Percentiles rank a stretch among this genome's conserved stretches.
phyloP scores from a whole-genome alignment of 495 filamentous ascomycete genomes.

The Jackrogersella multiformis region DNA sequence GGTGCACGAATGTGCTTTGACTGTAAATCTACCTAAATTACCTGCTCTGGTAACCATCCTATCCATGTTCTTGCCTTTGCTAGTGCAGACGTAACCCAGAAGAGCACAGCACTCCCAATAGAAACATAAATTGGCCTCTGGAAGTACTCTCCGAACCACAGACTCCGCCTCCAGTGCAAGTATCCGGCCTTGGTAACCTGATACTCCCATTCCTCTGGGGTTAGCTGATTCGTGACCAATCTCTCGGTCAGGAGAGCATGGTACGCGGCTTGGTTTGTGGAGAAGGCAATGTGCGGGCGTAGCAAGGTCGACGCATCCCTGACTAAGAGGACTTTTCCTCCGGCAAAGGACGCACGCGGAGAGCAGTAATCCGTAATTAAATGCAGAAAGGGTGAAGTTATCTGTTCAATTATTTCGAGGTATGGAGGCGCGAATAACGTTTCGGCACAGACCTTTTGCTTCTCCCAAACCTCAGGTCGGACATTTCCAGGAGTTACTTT shows the following conservation, averaged over 20 bases:
- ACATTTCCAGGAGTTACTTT: conserved; percentile 58
- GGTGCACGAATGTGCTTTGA: no score
- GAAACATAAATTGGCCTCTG: not conserved
- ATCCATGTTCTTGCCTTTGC: not conserved
- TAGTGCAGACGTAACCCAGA: not conserved
- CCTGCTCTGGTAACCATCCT: not conserved
- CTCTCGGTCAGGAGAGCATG: not conserved
- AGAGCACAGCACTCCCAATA: not conserved
- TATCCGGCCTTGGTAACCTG: not conserved
- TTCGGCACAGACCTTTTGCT: conserved; percentile 40
- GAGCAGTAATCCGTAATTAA: conserved; percentile 48
- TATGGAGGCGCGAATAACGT: conserved; percentile 55
- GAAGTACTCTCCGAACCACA: not conserved
- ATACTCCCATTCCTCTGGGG: not conserved
- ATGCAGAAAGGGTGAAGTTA: conserved; percentile 58
- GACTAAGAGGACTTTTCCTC: not conserved
- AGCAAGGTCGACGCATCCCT: not conserved
- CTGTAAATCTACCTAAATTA: not conserved
- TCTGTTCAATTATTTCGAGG: conserved; percentile 55
- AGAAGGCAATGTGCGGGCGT: not conserved
- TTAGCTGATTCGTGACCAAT: not conserved
- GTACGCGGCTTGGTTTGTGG: not conserved
- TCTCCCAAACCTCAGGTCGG: conserved; percentile 46
- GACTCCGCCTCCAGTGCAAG: not conserved
- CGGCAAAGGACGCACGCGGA: not conserved